Evolutionary conservation across 441 rosid genomes (phyloP).

Genomic region (Geranium incanum): DNA sequence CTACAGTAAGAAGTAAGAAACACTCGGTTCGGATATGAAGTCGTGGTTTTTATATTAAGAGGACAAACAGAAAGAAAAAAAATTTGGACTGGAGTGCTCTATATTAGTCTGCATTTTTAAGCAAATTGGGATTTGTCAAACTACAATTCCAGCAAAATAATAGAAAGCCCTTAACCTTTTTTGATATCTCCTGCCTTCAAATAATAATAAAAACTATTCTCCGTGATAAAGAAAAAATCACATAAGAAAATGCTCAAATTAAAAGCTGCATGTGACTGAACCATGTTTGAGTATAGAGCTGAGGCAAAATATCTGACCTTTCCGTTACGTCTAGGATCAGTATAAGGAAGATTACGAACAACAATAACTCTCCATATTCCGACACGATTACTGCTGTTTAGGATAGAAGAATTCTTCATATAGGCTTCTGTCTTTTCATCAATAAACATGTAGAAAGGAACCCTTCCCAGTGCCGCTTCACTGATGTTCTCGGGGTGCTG

Average conservation of each 20-base stretch:
- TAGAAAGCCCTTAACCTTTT: too few relatives aligned
- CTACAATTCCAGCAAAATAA: neutral
- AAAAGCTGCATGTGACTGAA: neutral
- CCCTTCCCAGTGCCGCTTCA: constrained; percentile 43
- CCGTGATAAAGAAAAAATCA: too few relatives aligned
- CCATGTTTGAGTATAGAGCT: neutral
- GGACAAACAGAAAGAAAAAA: too few relatives aligned
- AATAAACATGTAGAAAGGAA: constrained; percentile 81
- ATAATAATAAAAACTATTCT: too few relatives aligned
- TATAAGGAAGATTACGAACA: constrained; percentile 56
- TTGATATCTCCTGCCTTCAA: too few relatives aligned
- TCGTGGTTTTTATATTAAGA: too few relatives aligned
- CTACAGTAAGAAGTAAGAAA: too few relatives aligned
- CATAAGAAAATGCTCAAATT: neutral
- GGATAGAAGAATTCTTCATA: constrained; percentile 45
- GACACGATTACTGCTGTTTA: constrained; percentile 42
- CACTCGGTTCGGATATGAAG: too few relatives aligned
- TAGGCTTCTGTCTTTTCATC: constrained; percentile 74
- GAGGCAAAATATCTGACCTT: constrained; percentile 37
- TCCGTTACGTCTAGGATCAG: constrained; percentile 76
- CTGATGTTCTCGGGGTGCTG: constrained; percentile 66
- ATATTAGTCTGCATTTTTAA: too few relatives aligned
- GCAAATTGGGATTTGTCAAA: too few relatives aligned
- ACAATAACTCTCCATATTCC: constrained; percentile 78
- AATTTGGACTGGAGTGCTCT: too few relatives aligned